Base-by-base conservation (phyloP, 2,329 filamentous ascomycete genomes). In the Arthrobotrys pseudoclavata region DNA sequence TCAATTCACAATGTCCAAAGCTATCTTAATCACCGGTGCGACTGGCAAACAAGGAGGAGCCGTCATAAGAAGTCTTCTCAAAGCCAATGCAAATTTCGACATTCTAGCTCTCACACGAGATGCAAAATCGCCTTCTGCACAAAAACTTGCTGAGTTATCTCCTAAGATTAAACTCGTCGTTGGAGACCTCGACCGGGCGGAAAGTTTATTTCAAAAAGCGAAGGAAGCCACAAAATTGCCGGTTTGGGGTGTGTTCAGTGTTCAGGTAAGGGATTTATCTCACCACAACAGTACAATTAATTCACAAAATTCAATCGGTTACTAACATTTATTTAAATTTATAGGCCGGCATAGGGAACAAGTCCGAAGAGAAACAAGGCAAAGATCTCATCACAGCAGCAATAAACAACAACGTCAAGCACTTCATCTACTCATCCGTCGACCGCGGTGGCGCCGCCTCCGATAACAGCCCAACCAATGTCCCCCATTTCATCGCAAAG, bases 401-500 rank as follows among this genome's bases (percentile, higher is more conserved):
- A 1, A 81, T 91, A 71, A 85, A 86, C 26, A 82, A 87, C 26
- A 85, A 85, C 12, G 87, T 91, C 45, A 84, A 86, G 74, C 86
- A 89, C 81, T 90, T 91, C 80, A 86, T 92, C 52, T 91, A 91
- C 83, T 87, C 86, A 31, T 88, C 86, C 64, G 88, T 91, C 26
- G 90, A 91, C 79, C 88, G 90, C 45, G 88, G 89, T 50, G 89
- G 89, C 53, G 83, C 83, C 1, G 85, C 85, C 4, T 86, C 85
- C 55, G 86, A 87, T 80, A 85, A 86, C 3, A 86, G 86, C 76
- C 84, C 86, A 0, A 91, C 89, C 0, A 81, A 85, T 0, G 85
- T 91, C 55, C 87, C 88, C 0, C 89, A 92, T 82, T 92, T 92
- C 82, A 85, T 85, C 72, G 85, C 83, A 80, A 92, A 92, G 82